phyloP scores from a whole-genome alignment of 768 basidiomycete genomes.

The Termitomyces sp. region DNA sequence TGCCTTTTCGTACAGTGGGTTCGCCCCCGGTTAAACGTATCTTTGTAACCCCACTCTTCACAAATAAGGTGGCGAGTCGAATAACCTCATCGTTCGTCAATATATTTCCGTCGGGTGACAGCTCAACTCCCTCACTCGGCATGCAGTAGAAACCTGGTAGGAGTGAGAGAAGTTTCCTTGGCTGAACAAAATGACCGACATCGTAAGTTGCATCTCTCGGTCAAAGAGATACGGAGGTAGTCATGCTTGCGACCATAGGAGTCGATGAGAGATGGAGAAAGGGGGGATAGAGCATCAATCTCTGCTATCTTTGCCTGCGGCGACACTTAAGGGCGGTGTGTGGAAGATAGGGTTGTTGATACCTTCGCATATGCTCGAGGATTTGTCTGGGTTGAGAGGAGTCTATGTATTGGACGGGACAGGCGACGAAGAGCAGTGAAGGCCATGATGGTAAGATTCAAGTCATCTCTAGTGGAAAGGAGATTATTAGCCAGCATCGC shows the following conservation, averaged over 20 bases:
- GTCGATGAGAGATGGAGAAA: slow-evolving; percentile 62
- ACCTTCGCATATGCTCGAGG: slow-evolving; percentile 22
- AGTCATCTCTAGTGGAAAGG: slow-evolving; percentile 3
- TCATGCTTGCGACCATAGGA: slow-evolving; percentile 69
- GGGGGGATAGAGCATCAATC: slow-evolving; percentile 46
- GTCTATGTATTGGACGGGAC: slow-evolving; percentile 6
- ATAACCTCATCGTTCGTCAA: slow-evolving; percentile 76
- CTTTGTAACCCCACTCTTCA: slow-evolving; percentile 80
- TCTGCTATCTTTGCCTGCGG: slow-evolving; percentile 55
- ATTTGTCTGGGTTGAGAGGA: slow-evolving; percentile 14
- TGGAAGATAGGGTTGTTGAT: background rate
- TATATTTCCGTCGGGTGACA: slow-evolving; percentile 67
- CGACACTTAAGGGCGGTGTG: background rate
- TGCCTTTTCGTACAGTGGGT: slow-evolving; percentile 78
- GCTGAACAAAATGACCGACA: slow-evolving; percentile 41
- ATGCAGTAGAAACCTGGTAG: slow-evolving; percentile 87
- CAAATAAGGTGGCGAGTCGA: slow-evolving; percentile 73
- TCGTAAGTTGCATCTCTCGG: slow-evolving; percentile 85
- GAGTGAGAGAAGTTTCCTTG: slow-evolving; percentile 8
- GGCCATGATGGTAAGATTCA: slow-evolving; percentile 8
- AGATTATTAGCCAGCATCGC: background rate
- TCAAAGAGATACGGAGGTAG: slow-evolving; percentile 86
- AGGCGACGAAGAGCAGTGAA: background rate
- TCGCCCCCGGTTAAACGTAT: slow-evolving; percentile 89
- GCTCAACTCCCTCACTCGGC: slow-evolving; percentile 76